Conservation (phyloP, 306 rosid species). For the Trichosanthes truncata region DNA sequence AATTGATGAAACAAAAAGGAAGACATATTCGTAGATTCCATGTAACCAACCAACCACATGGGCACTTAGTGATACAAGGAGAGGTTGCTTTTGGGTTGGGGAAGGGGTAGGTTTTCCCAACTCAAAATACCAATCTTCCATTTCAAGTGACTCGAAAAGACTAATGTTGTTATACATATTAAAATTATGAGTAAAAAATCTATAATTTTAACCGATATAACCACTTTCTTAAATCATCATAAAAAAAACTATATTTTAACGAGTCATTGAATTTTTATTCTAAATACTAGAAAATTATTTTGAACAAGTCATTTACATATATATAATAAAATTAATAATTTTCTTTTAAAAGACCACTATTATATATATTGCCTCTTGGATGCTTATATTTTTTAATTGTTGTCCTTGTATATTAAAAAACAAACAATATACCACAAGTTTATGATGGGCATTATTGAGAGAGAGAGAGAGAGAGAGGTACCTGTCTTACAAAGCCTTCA, state of each 20-base stretch:
- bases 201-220: too few species aligned
- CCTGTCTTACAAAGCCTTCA: constrained; percentile 91
- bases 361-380: too few species aligned
- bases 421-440: not conserved
- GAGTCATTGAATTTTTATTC: too few species aligned
- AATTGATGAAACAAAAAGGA: not conserved
- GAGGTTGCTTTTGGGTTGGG: not conserved
- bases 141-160: not conserved
- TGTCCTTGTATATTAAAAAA: not conserved
- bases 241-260: too few species aligned
- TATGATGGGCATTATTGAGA: not conserved
- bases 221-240: too few species aligned
- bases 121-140: not conserved
- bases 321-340: too few species aligned
- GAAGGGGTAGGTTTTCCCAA: not conserved
- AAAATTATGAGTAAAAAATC: too few species aligned
- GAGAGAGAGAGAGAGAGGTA: constrained; percentile 9
- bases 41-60: constrained; percentile 7
- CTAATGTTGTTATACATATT: too few species aligned
- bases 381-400: not conserved
- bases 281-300: too few species aligned
- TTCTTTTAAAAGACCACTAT: too few species aligned
- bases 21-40: constrained; percentile 4
- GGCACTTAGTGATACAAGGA: not conserved
- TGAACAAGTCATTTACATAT: too few species aligned